Base-by-base conservation (phyloP, 2,329 filamentous ascomycete species). In the Diatrype stigma region DNA sequence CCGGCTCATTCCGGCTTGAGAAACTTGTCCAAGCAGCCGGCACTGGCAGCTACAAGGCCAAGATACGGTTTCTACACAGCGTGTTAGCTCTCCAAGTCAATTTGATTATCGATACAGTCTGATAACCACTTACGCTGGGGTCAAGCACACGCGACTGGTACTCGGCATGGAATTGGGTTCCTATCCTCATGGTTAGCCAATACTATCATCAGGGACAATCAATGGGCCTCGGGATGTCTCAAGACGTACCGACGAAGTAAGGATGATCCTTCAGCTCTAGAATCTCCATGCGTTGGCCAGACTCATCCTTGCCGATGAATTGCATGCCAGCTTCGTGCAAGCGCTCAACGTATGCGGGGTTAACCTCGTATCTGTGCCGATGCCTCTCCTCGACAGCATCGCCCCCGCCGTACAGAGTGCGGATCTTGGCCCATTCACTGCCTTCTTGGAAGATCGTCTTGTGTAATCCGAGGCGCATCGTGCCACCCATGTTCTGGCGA, bases 301-400 rank as follows among this genome's bases (percentile, higher is more conserved):
- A 84, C 51, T 88, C 84, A 63, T 95, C 90, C 68, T 90, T 91
- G 56, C 87, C 89, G 52, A 92, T 79, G 64, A 95, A 92, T 40
- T 78, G 73, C 30, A 96, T 74, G 1, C 90, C 91, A 5, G 78
- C 82, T 44, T 80, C 71, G 57, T 89, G 79, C 3, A 96, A 76
- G 30, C 72, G 71, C 3, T 86, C 82, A 48, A 95, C 82, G 63
- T 86, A 86, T 11, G 82, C 80, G 0, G 91, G 90, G 72, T 96
- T 96, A 57, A 96, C 89, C 73, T 96, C 91, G 67, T 96, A 96
- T 35, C 90, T 82, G 71, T 96, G 91, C 53, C 91, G 84, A 69
- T 96, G 91, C 47, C 91, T 82, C 75, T 96, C 91, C 52, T 79
- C 71, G 42, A 87, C 78, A 17, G 71, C 69, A 1, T 74, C 68